Percentiles rank a stretch among this genome's conserved stretches.
phyloP scores from a whole-genome alignment of 805 yeast genomes.

The Yamadazyma scolyti region DNA sequence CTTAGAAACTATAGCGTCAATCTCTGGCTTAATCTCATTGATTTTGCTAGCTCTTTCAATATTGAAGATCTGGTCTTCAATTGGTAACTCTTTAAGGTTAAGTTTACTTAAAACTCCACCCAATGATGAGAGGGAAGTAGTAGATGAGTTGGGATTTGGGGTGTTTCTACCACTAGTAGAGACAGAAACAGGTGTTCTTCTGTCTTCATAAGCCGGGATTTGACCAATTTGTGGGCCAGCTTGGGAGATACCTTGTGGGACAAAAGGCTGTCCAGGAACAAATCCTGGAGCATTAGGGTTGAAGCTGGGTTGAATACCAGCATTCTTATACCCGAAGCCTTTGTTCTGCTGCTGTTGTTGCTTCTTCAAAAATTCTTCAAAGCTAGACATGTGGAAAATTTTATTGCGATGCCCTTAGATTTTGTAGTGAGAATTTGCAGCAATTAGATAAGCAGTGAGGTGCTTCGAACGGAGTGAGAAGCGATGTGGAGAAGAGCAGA shows the following conservation, averaged over 20 bases:
- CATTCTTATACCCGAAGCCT: constrained; percentile 24
- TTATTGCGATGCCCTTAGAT: constrained; percentile 7
- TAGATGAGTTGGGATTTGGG: constrained; percentile 44
- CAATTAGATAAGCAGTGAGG: too few relatives aligned
- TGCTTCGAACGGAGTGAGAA: constrained; percentile 1
- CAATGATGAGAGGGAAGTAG: constrained; percentile 71
- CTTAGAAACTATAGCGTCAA: constrained; percentile 48
- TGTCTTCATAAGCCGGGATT: too few relatives aligned
- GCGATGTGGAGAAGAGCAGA: too few relatives aligned
- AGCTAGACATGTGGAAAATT: constrained; percentile 11
- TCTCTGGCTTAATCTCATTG: constrained; percentile 53
- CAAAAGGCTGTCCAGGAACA: constrained; percentile 8
- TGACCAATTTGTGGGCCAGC: too few relatives aligned
- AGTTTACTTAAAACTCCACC: constrained; percentile 64
- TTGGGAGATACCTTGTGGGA: too few relatives aligned
- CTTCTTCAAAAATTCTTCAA: constrained; percentile 50
- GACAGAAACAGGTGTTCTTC: constrained; percentile 22
- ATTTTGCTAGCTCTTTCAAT: constrained; percentile 50
- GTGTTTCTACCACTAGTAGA: constrained; percentile 37
- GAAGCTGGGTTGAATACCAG: constrained; percentile 7
- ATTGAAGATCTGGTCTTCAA: constrained; percentile 52
- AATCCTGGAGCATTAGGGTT: constrained; percentile 13
- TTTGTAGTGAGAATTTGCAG: too few relatives aligned
- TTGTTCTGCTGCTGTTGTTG: constrained; percentile 36
- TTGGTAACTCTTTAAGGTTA: constrained; percentile 57